phyloP scores from a whole-genome alignment of 257 asterid species.

The Nicotiana undulata region DNA sequence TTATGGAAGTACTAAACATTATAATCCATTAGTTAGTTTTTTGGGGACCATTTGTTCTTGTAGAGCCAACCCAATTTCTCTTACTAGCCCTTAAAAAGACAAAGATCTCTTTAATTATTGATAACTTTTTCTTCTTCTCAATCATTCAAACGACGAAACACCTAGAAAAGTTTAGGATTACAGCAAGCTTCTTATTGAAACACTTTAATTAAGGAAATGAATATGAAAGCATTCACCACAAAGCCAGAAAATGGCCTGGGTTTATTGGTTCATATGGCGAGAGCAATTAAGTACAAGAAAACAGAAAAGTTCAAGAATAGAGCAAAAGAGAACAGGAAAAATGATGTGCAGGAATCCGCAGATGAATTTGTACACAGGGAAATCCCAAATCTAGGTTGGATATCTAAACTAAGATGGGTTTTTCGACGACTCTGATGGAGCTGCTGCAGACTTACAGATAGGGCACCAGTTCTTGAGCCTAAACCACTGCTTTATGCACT shows the following conservation, averaged over 20 bases:
- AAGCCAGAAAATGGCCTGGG: constrained; percentile 7
- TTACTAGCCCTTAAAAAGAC: no score
- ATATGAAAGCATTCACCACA: constrained; percentile 5
- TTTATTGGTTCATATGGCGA: constrained; percentile 2
- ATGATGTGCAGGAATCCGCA: constrained; percentile 6
- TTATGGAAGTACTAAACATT: no score
- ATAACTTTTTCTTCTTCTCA: no score
- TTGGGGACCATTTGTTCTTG: no score
- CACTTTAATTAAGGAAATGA: neutral
- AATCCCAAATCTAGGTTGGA: neutral
- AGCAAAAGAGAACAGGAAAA: neutral
- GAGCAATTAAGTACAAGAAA: neutral
- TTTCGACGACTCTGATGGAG: constrained; percentile 12
- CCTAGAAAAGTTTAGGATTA: neutral
- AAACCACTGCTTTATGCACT: constrained; percentile 70
- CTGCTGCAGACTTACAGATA: constrained; percentile 65
- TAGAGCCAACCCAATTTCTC: no score
- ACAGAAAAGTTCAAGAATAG: neutral
- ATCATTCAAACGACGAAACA: no score
- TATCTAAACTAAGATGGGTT: neutral
- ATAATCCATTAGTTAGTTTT: no score
- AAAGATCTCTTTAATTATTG: no score
- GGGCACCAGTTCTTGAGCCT: constrained; percentile 93
- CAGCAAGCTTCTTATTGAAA: neutral
- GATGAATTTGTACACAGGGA: constrained; percentile 6